Evolutionary conservation across 2,329 filamentous ascomycete genomes (phyloP).

Genomic region (Ascochyta koolunga): DNA sequence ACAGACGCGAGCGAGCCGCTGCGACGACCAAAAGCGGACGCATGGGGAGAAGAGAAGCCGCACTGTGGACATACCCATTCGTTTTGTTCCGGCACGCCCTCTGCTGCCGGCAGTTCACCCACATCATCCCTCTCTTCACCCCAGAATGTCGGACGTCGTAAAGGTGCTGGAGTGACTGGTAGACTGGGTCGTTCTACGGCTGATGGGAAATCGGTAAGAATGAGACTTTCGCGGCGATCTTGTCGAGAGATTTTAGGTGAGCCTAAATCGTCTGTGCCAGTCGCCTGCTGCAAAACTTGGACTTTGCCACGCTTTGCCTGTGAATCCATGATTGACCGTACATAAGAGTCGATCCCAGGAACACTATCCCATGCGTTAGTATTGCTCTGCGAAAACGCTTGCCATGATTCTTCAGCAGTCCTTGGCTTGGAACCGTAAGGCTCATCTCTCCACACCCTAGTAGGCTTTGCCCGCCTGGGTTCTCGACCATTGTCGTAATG

Average conservation of each 20-base stretch:
- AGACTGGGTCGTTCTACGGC: constrained; percentile 83
- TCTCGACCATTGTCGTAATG: constrained; percentile 35
- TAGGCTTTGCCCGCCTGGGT: constrained; percentile 11
- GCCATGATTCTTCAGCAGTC: constrained; percentile 67
- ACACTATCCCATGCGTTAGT: constrained; percentile 92
- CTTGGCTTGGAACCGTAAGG: constrained; percentile 22
- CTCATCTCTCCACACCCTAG: constrained; percentile 14
- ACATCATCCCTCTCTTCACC: constrained; percentile 62
- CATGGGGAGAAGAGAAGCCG: constrained; percentile 43
- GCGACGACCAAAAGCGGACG: constrained; percentile 36
- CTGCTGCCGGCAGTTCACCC: constrained; percentile 72
- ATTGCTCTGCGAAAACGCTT: constrained; percentile 67
- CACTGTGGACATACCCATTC: constrained; percentile 84
- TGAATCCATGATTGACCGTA: constrained; percentile 70
- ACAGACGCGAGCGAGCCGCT: constrained; percentile 26
- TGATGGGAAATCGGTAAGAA: constrained; percentile 85
- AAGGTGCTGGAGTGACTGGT: constrained; percentile 86
- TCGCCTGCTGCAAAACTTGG: constrained; percentile 45
- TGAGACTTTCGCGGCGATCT: constrained; percentile 62
- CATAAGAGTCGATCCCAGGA: constrained; percentile 85
- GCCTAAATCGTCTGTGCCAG: constrained; percentile 35
- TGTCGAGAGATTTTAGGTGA: constrained; percentile 42
- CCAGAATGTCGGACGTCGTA: constrained; percentile 73
- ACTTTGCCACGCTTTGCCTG: constrained; percentile 62
- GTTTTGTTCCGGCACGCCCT: constrained; percentile 83